A percentile compares a stretch with the other conserved stretches of the same genome.
Evolutionary conservation across 495 filamentous ascomycete species (phyloP).

Genomic region (Parmelia sp.): DNA sequence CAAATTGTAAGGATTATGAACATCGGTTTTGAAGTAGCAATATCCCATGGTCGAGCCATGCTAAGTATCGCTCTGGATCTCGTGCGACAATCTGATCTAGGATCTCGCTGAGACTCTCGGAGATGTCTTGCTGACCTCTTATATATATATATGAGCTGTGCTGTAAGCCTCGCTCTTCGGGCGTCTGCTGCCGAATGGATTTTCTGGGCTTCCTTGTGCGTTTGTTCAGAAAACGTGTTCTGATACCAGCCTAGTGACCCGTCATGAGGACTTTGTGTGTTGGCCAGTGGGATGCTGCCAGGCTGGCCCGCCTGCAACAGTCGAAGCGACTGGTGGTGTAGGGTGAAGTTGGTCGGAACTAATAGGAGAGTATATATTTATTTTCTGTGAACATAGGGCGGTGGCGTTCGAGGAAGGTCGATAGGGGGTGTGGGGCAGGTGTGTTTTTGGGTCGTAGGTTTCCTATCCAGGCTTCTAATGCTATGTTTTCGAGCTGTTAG

Average conservation of each 20-base stretch:
- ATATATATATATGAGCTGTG: not conserved
- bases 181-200: conserved; percentile 1
- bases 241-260: not conserved
- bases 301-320: not conserved
- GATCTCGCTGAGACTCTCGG: not conserved
- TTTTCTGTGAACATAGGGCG: too few species aligned
- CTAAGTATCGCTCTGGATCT: not conserved
- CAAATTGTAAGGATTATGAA: not conserved
- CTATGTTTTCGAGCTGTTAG: too few species aligned
- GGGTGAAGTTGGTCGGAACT: too few species aligned
- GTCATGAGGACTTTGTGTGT: not conserved
- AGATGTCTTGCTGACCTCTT: not conserved
- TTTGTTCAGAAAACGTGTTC: not conserved
- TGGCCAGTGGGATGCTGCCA: not conserved
- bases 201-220: not conserved
- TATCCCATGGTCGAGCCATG: conserved; percentile 6
- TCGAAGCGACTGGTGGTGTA: not conserved
- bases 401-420: too few species aligned
- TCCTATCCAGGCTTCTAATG: too few species aligned
- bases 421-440: too few species aligned
- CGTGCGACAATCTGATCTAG: conserved; percentile 3
- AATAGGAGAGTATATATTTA: too few species aligned
- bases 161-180: not conserved
- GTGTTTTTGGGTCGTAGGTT: too few species aligned
- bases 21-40: not conserved